Conservation (phyloP, 164 flowering plant genomes). For the Sedum album region DNA sequence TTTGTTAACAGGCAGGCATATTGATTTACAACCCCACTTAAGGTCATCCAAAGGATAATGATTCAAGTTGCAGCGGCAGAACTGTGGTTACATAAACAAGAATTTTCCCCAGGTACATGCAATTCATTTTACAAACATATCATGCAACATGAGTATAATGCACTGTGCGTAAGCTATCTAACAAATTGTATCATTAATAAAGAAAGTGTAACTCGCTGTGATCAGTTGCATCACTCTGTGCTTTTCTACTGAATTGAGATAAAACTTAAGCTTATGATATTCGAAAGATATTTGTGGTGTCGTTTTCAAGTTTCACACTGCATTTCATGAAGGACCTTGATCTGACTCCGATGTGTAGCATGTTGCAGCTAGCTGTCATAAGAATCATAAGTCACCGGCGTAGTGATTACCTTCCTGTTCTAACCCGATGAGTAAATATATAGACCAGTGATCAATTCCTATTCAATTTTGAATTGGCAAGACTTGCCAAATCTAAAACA, state of each 20-base stretch:
- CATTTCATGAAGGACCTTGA: too few relatives aligned
- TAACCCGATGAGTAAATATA: too few relatives aligned
- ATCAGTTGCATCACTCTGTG: background rate
- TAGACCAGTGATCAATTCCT: too few relatives aligned
- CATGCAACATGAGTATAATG: background rate
- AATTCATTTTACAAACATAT: background rate
- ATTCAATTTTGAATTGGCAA: too few relatives aligned
- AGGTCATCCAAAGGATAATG: background rate
- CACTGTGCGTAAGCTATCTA: background rate
- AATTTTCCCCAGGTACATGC: background rate
- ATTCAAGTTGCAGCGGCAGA: background rate
- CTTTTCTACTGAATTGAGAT: background rate
- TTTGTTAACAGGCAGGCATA: background rate
- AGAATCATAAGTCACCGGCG: too few relatives aligned
- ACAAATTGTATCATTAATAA: too few relatives aligned
- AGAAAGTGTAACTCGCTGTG: background rate
- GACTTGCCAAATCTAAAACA: too few relatives aligned
- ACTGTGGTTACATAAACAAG: background rate
- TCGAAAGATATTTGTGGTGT: background rate
- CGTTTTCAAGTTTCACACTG: background rate
- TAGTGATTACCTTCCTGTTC: too few relatives aligned
- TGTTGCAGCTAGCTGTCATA: too few relatives aligned
- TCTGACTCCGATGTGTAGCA: too few relatives aligned
- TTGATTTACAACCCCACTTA: background rate
- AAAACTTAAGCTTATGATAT: background rate